Base-by-base conservation (phyloP, 768 basidiomycete genomes). In the Chalciporus sphaerocephalus region DNA sequence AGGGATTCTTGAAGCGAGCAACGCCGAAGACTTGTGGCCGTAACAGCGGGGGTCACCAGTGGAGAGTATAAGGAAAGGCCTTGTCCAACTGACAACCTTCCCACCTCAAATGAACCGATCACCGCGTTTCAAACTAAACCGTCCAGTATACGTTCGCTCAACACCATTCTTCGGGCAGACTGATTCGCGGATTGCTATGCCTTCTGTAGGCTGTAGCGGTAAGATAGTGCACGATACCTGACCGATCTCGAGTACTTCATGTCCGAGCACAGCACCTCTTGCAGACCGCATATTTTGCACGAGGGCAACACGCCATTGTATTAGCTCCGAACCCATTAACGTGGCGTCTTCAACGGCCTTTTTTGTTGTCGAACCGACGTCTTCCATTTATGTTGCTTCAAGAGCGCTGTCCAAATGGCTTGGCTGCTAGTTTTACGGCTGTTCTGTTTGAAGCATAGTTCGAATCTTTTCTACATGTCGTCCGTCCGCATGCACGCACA, bases 1-100 rank as follows among this genome's bases (percentile, higher is more conserved):
- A 51, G 50, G 55, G 57, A 40, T 40, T 10, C 16, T 43, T 21
- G 58, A 59, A 57, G 55, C 61, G 48, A 50, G 13, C 47, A 55
- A 59, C 47, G 53, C 44, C 50, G 51, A 15, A 21, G 24, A 30
- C 38, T 21, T 41, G 34, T 25, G 38, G 28, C 39, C 40, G 11
- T 30, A 37, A 44, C n/a, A 25, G 46, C 45, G 40, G 40, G 11
- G 8, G 12, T 17, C 15, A 15, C 5, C 30, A 32, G n/a, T n/a
- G n/a, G n/a, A n/a, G 15, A n/a, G n/a, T n/a, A 32, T 28, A n/a
- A 23, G 39, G 42, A 33, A 35, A 42, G 27, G 16, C 11, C 12
- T 42, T 45, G 13, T 27, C 16, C 35, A 17, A 13, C 20, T 24
- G 32, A 16, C 17, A 34, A 44, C 44, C 39, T 48, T 48, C 42